Evolutionary conservation across 306 rosid genomes (phyloP).

Genomic region (Vigna trinervia): DNA sequence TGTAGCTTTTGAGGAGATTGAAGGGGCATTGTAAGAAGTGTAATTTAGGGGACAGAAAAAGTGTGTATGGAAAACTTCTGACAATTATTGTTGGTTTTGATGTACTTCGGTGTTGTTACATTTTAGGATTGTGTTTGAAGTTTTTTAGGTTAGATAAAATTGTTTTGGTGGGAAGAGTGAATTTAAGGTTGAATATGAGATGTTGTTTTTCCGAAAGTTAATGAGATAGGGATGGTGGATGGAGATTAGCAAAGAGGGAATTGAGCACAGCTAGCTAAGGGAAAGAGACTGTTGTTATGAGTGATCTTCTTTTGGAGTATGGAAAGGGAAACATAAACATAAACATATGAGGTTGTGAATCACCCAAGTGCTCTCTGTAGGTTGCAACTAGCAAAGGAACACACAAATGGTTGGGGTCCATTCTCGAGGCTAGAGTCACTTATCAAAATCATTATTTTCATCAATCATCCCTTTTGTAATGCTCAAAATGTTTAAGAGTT

Average conservation of each 20-base stretch:
- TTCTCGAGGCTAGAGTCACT: no score
- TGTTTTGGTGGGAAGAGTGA: background rate
- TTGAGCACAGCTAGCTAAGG: background rate
- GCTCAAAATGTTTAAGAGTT: no score
- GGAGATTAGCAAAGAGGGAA: background rate
- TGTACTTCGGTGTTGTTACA: no score
- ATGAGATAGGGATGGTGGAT: background rate
- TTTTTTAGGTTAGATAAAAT: background rate
- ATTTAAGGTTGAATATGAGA: background rate
- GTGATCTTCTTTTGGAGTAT: background rate
- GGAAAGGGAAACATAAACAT: background rate
- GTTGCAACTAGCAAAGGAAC: background rate
- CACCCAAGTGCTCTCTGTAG: no score
- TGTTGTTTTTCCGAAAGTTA: slow-evolving; percentile 1
- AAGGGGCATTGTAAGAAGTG: background rate
- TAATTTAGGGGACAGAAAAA: background rate
- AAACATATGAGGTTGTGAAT: background rate
- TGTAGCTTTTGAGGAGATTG: slow-evolving; percentile 8
- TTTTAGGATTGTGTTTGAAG: background rate
- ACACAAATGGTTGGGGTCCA: no score
- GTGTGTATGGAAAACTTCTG: background rate
- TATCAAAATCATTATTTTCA: no score
- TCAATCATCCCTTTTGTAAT: no score
- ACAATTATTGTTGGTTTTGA: background rate
- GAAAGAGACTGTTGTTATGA: background rate